Conservation (phyloP, 2,329 filamentous ascomycete species). For the Colletotrichum viniferum region DNA sequence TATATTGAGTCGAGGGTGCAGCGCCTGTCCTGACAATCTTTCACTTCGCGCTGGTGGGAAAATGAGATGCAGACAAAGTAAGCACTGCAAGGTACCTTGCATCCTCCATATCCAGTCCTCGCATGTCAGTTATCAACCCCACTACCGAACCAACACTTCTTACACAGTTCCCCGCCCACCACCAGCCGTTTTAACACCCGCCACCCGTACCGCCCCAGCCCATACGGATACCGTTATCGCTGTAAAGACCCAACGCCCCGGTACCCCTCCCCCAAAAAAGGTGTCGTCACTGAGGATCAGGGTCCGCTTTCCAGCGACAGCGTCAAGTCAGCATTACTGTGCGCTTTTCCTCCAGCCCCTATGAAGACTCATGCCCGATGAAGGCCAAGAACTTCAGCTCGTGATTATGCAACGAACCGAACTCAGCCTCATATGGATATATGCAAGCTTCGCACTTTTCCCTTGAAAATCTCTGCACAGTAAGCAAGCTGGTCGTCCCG, state of each 20-base stretch:
- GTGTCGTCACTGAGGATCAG: neutral
- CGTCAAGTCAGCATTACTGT: neutral
- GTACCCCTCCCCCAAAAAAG: neutral
- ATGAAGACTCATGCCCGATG: neutral
- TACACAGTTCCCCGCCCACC: neutral
- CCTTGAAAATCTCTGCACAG: neutral
- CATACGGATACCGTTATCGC: neutral
- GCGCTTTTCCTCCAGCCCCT: neutral
- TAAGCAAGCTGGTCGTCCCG: neutral
- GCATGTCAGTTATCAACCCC: slow-evolving; percentile 2
- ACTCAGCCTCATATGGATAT: rapidly evolving
- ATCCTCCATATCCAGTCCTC: neutral
- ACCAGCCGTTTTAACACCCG: neutral
- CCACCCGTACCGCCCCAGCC: neutral
- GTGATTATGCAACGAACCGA: neutral
- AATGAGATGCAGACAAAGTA: neutral
- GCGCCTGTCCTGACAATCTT: neutral
- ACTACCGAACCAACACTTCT: neutral
- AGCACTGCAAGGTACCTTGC: neutral
- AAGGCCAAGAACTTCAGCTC: neutral
- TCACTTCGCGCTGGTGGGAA: neutral
- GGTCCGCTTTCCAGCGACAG: neutral
- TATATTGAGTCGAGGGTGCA: neutral
- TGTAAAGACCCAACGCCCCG: neutral
- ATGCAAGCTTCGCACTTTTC: neutral